Evolutionary conservation across 108 stramenopile genomes (phyloP), one percentile per base, ranked within the genome.

Genomic region (Cyclostephanos tholiformis): DNA sequence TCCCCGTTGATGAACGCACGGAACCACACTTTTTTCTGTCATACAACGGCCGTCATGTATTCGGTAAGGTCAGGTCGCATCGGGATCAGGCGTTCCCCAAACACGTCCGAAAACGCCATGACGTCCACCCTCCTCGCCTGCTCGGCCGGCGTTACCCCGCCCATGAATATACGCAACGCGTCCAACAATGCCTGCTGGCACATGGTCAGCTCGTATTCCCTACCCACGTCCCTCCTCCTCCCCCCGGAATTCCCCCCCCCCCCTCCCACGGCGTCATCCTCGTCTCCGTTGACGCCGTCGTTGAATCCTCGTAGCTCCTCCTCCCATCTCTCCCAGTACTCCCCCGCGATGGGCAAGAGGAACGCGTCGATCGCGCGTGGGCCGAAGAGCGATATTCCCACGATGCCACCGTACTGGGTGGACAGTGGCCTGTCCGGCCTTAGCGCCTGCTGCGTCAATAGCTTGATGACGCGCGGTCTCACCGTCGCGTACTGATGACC

Each of bases 381-480:
- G 35, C 94, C 94, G 82, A 95, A 95, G 20, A 82, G 63, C 0
- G 90, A 77, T 67, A 91, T 82, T 0, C 89, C 94, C 14, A 91
- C 88, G 61, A 95, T 81, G 35, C 91, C 91, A 41, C 94, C 94
- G 78, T 85, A 95, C 64, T 80, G 85, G 0, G 89, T 91, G 1
- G 85, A 36, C 36, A 82, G 50, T 3, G 85, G 64, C 50, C 79
- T 67, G 70, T 80, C 80, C 78, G 51, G 53, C 53, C 68, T 52
- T n/a, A 67, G 63, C 51, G 71, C 77, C 84, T 72, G 80, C 77
- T 62, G 84, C 46, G 71, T 86, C 14, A 95, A 68, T 4, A 88
- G 65, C 61, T 84, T 83, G 49, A 95, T 69, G 10, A 92, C 75
- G 4, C 88, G 82, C 3, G 91, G 86, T 68, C 89, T 89, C 66